Evolutionary conservation across 225 moss, liverwort and hornwort species (phyloP), one percentile per base, ranked within the genome.

Genomic region (Sphagnum tenellum): DNA sequence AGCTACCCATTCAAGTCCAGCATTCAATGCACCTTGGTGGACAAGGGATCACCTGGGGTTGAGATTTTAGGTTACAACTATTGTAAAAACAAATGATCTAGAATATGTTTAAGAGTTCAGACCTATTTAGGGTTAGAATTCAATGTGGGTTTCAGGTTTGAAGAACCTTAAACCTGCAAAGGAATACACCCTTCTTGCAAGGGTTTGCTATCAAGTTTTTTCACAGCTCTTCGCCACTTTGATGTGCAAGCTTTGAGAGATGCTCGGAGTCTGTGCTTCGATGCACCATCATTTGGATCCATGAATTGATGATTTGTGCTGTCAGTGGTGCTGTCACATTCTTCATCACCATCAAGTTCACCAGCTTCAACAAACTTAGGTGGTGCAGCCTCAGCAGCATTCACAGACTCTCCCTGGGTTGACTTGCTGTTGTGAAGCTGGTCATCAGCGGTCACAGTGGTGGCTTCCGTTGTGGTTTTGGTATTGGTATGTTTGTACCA

Each of bases 161-260:
- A 29, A 29, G 29, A 29, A 29, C 29, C 29, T 29, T 29, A 29
- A 29, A 29, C 29, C 65, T 62, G 72, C 75, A 84, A 65, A 56
- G 81, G 81, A n/a, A 81, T 78, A 44, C 71, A 68, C 46, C 81
- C 80, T 65, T 84, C 84, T 62, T 81, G 78, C 62, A 81, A 69
- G 45, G 80, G 77, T 66, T 73, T 77, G 8, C 44, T 47, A 66
- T 80, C 80, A 50, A 83, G 54, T 70, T 69, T 80, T 49, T 68
- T 84, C 2, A 75, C 84, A 74, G 80, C 75, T 76, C 68, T 84
- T 74, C 67, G 78, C 84, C 84, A 84, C 67, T 84, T 84, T 8
- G 73, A 62, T 13, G 84, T 71, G 61, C 84, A 84, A 57, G 84
- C 81, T 81, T 84, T 84, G 63, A 84, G 68, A 4, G 84, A 77